Percentiles rank a stretch among this genome's conserved stretches.
Evolutionary conservation across 2,329 filamentous ascomycete genomes (phyloP).

Genomic region (Pyrenochaeta sp.): DNA sequence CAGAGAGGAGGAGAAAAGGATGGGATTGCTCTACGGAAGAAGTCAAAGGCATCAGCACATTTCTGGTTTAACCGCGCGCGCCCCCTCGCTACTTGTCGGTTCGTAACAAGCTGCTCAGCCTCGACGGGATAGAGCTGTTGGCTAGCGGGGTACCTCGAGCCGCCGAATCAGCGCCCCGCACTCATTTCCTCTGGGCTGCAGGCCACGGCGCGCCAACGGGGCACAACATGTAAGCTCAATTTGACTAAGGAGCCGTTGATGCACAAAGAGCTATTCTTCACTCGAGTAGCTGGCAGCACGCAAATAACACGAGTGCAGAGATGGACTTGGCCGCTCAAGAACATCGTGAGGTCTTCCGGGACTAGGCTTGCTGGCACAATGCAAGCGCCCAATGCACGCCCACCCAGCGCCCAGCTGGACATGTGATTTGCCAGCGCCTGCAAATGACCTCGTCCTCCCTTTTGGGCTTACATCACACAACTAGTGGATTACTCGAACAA

Average conservation of each 20-base stretch:
- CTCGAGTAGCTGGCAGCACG: background rate
- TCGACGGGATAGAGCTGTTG: slow-evolving; percentile 37
- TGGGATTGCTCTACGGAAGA: slow-evolving; percentile 15
- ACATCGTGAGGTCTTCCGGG: slow-evolving; percentile 9
- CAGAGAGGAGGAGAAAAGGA: slow-evolving; percentile 4
- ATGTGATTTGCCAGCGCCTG: slow-evolving; percentile 18
- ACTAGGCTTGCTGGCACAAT: slow-evolving; percentile 19
- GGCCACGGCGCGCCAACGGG: slow-evolving; percentile 17
- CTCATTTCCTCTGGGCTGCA: slow-evolving; percentile 4
- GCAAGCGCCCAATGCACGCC: slow-evolving; percentile 24
- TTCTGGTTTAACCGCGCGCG: slow-evolving; percentile 31
- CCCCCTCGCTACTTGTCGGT: slow-evolving; percentile 16
- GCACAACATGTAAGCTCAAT: slow-evolving; percentile 17
- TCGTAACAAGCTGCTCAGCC: slow-evolving; percentile 44
- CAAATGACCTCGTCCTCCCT: background rate
- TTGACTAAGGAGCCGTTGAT: background rate
- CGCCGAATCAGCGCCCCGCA: slow-evolving; percentile 35
- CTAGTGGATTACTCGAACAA: background rate
- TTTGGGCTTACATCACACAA: too few species aligned
- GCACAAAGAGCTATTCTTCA: background rate
- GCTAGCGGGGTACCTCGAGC: slow-evolving; percentile 41
- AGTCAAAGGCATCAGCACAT: slow-evolving; percentile 28
- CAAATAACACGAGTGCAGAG: too few species aligned
- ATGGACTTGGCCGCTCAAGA: background rate
- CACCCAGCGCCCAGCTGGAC: background rate